Evolutionary conservation across 176 grass and related monocot genomes (phyloP).

Genomic region (Panicum miliaceum): DNA sequence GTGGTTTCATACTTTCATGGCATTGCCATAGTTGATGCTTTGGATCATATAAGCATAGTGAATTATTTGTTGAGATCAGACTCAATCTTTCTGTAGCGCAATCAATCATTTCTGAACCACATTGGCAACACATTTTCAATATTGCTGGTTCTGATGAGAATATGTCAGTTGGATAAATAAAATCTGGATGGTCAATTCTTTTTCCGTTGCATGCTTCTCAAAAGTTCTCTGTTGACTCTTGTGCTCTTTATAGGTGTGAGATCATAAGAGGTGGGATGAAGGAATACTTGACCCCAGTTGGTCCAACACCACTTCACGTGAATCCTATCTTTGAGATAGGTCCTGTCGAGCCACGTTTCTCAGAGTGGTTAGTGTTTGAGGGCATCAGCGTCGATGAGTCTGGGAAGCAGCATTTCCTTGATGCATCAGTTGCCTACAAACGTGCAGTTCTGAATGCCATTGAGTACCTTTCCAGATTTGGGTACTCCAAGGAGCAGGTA

Average conservation of each 20-base stretch:
- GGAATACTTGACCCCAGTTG: conserved; percentile 92
- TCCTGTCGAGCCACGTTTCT: conserved; percentile 89
- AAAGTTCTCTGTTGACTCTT: conserved; percentile 6
- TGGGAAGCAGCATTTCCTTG: conserved; percentile 90
- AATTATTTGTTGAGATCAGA: conserved; percentile 25
- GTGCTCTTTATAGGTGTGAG: conserved; percentile 67
- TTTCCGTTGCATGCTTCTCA: not conserved
- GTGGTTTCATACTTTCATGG: not conserved
- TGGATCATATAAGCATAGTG: not conserved
- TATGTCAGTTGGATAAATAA: conserved; percentile 7
- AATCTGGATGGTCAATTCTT: not conserved
- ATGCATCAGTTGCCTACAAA: conserved; percentile 86
- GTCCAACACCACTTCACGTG: conserved; percentile 84
- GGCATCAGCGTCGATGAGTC: conserved; percentile 95
- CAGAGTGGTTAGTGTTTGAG: conserved; percentile 93
- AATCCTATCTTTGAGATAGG: conserved; percentile 97
- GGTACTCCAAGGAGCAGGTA: conserved; percentile 98
- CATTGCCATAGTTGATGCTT: not conserved
- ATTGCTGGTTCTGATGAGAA: not conserved
- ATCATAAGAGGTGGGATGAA: conserved; percentile 93
- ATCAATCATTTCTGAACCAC: conserved; percentile 6
- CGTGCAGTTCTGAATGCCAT: conserved; percentile 88
- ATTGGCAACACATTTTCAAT: not conserved
- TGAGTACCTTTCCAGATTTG: conserved; percentile 85
- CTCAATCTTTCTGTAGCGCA: not conserved